phyloP scores from a whole-genome alignment of 345 rosid species.

The Combretum micranthum region DNA sequence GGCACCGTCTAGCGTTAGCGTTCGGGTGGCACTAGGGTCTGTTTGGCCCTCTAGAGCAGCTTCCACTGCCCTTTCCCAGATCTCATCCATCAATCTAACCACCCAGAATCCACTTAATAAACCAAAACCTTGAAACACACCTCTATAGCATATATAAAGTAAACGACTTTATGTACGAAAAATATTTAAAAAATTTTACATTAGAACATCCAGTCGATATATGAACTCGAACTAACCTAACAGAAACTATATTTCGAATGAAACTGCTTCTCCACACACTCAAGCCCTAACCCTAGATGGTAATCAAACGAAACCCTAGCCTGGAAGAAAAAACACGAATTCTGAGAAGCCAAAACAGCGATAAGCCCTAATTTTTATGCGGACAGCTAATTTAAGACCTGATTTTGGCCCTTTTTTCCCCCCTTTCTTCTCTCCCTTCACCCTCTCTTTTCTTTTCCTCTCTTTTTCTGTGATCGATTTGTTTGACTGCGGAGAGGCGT shows the following conservation, averaged over 20 bases:
- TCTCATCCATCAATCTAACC: conserved; percentile 54
- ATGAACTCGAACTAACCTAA: too few species aligned
- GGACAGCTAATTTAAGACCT: background rate
- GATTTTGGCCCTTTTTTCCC: background rate
- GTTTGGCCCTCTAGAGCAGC: conserved; percentile 55
- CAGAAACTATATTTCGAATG: too few species aligned
- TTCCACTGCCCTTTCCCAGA: conserved; percentile 75
- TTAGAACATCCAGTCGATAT: too few species aligned
- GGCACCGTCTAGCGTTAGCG: conserved; percentile 66
- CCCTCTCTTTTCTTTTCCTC: too few species aligned
- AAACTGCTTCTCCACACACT: too few species aligned
- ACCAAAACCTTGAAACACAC: background rate
- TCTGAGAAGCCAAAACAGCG: background rate
- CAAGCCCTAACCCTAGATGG: too few species aligned
- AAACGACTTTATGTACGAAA: too few species aligned
- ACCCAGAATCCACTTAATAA: background rate
- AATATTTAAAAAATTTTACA: too few species aligned
- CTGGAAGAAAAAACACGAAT: too few species aligned
- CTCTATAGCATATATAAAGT: too few species aligned
- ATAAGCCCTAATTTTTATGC: background rate
- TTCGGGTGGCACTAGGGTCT: conserved; percentile 31
- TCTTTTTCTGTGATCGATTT: too few species aligned
- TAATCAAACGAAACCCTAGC: too few species aligned
- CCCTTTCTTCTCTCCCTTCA: background rate
- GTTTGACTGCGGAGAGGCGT: background rate